A percentile compares a stretch with the other conserved stretches of the same genome.
These are phyloP conservation scores for Ogataea wickerhamii DNA, from an alignment of 805 yeast genomes.

Conservation along the genomic window DNA sequence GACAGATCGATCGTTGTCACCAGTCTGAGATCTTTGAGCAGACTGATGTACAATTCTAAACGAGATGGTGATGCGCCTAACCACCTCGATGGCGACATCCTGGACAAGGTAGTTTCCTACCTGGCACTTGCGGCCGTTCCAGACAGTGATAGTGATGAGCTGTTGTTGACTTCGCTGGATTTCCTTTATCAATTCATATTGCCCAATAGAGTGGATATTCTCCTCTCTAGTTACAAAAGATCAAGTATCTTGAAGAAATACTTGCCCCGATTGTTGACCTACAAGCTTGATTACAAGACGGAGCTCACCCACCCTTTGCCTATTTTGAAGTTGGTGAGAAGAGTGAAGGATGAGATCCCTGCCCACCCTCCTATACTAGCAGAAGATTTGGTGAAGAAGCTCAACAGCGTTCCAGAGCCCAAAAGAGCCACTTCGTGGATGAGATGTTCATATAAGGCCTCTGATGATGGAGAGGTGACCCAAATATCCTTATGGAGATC, in stretches of 20 bases:
- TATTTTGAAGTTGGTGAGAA: constrained; percentile 41
- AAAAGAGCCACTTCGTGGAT: constrained; percentile 92
- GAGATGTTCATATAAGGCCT: constrained; percentile 84
- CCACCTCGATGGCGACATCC: constrained; percentile 41
- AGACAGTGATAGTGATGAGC: constrained; percentile 56
- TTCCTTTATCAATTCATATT: constrained; percentile 76
- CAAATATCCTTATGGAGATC: constrained; percentile 96
- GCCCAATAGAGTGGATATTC: constrained; percentile 54
- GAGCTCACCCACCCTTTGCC: constrained; percentile 36
- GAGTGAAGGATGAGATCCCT: constrained; percentile 66
- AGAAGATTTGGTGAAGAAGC: constrained; percentile 45
- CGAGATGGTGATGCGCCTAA: constrained; percentile 41
- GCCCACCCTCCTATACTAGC: constrained; percentile 52
- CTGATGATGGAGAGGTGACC: constrained; percentile 77
- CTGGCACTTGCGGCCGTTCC: constrained; percentile 43
- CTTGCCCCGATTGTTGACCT: constrained; percentile 59
- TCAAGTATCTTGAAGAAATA: constrained; percentile 51
- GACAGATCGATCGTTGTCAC: constrained; percentile 73
- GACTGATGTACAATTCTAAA: constrained; percentile 64
- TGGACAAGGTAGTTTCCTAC: constrained; percentile 55
- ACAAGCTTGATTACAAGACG: constrained; percentile 39
- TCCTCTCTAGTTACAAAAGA: constrained; percentile 46
- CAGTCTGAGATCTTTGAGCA: constrained; percentile 70
- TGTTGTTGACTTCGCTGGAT: constrained; percentile 70
- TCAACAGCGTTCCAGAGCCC: constrained; percentile 75